phyloP scores from a whole-genome alignment of 1,284 basidiomycete genomes.

The Anthracocystis walkeri region DNA sequence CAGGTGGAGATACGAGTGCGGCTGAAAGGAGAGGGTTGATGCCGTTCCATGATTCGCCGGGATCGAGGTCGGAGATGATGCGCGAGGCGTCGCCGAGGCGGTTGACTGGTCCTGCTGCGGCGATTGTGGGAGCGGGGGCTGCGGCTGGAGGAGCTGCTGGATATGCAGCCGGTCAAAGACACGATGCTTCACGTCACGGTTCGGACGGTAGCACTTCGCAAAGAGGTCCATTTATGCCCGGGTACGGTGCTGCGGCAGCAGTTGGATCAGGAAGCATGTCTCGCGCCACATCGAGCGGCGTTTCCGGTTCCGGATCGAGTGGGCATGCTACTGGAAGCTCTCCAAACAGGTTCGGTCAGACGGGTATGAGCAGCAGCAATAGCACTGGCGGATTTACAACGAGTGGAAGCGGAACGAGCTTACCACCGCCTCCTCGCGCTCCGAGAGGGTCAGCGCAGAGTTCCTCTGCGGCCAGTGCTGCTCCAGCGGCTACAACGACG shows the following conservation, averaged over 20 bases:
- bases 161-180: neutral
- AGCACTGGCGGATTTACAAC: slow-evolving; percentile 44
- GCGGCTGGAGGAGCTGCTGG: slow-evolving; percentile 5
- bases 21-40: slow-evolving; percentile 47
- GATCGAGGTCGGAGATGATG: slow-evolving; percentile 24
- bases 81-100: slow-evolving; percentile 7
- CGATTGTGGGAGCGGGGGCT: slow-evolving; percentile 6
- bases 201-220: slow-evolving; percentile 1
- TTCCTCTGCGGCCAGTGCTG: neutral
- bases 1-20: slow-evolving; percentile 25
- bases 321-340: slow-evolving; percentile 15
- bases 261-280: slow-evolving; percentile 6
- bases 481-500: neutral
- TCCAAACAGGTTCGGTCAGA: slow-evolving; percentile 8
- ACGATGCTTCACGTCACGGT: neutral
- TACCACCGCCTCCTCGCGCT: slow-evolving; percentile 46
- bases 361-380: slow-evolving; percentile 45
- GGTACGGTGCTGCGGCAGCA: neutral
- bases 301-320: slow-evolving; percentile 19
- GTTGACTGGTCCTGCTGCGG: slow-evolving; percentile 16
- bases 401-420: slow-evolving; percentile 31
- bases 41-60: slow-evolving; percentile 20
- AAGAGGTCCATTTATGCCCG: slow-evolving; percentile 10
- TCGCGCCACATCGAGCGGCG: slow-evolving; percentile 12
- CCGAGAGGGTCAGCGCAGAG: slow-evolving; percentile 23